Evolutionary conservation across 2,329 filamentous ascomycete genomes (phyloP), one percentile per base, ranked within the genome.

Genomic region (Neurospora sp.): DNA sequence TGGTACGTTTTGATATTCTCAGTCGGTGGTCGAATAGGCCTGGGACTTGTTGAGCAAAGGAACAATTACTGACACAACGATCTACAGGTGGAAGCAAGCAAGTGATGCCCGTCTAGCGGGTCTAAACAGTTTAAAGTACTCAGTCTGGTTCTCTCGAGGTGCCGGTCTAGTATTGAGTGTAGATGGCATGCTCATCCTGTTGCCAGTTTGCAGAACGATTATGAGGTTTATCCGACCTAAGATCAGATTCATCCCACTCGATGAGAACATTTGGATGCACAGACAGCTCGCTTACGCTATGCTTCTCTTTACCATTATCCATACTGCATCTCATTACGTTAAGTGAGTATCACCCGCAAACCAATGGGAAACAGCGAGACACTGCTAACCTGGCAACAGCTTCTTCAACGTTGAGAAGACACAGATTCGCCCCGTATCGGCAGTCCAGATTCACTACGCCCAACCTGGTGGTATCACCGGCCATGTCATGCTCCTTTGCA

Each of bases 401-500:
- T 99, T 99, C 83, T 98, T 90, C 86, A 97, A 97, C 76, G 92
- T 99, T 72, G 96, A 99, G 80, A 87, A 88, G 75, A 88, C 86
- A 0, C 93, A 97, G 78, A 87, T 97, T 69, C 90, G 96, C 68
- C 90, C 91, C 2, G 87, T 92, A 66, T 88, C 89, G 3, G 96
- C 96, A 3, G 81, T 98, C 6, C 86, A 98, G 77, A 97, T 98
- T 73, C 96, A 98, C 80, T 99, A 97, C 79, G 87, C 88, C 1
- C 88, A 97, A 78, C 87, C 93, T 67, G 94, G 93, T 76, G 96
- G 96, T 72, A 91, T 98, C 72, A 99, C 96, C 2, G 96, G 96
- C 6, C 96, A 99, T 80, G 87, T 97, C 72, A 99, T 99, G 96
- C 87, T 98, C 36, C 85, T 99, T n/a, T 98, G 94, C 86, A 99